phyloP scores from a whole-genome alignment of 768 basidiomycete species.

The Lactarius pseudohatsudake region DNA sequence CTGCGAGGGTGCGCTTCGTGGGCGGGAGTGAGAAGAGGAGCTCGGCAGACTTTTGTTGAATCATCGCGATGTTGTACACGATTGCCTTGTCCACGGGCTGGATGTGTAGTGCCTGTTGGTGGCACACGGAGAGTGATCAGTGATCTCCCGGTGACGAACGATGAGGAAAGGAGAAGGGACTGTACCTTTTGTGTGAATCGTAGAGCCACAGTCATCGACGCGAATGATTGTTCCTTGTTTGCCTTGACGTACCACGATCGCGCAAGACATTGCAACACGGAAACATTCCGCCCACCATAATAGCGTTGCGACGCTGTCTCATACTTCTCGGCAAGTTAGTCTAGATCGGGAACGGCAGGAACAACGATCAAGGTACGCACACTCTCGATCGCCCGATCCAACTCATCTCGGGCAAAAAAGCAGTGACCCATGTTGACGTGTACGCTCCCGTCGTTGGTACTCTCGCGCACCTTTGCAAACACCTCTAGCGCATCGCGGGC shows the following conservation, averaged over 20 bases:
- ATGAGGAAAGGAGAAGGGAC: neutral
- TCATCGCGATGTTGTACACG: slow-evolving; percentile 96
- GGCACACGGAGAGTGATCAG: slow-evolving; percentile 32
- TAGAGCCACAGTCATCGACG: slow-evolving; percentile 81
- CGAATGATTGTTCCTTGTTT: slow-evolving; percentile 81
- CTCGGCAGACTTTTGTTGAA: slow-evolving; percentile 94
- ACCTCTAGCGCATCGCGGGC: slow-evolving; percentile 86
- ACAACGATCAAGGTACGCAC: slow-evolving; percentile 47
- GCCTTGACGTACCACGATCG: slow-evolving; percentile 95
- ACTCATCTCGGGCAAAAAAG: slow-evolving; percentile 90
- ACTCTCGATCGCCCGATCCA: slow-evolving; percentile 93
- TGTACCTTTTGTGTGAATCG: slow-evolving; percentile 77
- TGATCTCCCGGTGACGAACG: slow-evolving; percentile 37
- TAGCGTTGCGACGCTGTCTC: slow-evolving; percentile 85
- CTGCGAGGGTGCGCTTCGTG: slow-evolving; percentile 75
- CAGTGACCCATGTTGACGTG: slow-evolving; percentile 98
- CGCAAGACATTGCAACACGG: slow-evolving; percentile 81
- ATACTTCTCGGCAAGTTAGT: slow-evolving; percentile 54
- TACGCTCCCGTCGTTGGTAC: slow-evolving; percentile 76
- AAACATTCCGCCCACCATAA: slow-evolving; percentile 68
- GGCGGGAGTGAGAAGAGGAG: slow-evolving; percentile 74
- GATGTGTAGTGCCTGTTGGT: slow-evolving; percentile 71
- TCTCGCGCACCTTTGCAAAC: slow-evolving; percentile 90
- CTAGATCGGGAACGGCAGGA: neutral
- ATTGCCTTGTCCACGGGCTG: slow-evolving; percentile 88